Evolutionary conservation across 495 filamentous ascomycete genomes (phyloP), one percentile per base, ranked within the genome.

Genomic region (Hypoxylon crocopeplum): DNA sequence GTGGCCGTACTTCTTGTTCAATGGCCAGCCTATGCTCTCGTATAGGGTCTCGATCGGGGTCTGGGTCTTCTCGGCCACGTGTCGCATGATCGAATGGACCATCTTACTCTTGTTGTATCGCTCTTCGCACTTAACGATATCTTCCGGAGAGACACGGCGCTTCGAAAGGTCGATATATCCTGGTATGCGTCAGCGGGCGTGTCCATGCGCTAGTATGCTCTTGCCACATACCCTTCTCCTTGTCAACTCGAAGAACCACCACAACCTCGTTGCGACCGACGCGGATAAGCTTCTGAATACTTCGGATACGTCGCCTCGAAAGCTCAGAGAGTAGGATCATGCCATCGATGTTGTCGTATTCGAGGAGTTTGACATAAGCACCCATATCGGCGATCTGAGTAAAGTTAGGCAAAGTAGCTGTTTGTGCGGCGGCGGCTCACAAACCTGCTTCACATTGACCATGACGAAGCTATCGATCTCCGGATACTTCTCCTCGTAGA

Each of bases 91-190:
- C 3, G 89, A 93, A 77, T 98, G 93, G 45, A 98, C 94, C 79
- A 96, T 93, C 80, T 98, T 98, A 81, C 89, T 90, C 85, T 98
- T 98, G 84, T 98, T 98, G 81, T 97, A 98, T 30, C 94, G 85
- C 78, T 98, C 94, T 71, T 98, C 94, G 74, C 95, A 98, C 78
- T 96, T 97, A 48, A 96, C 79, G 37, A 98, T 93, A 80, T 98
- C 94, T 72, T 98, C 94, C 27, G 95, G 90, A 3, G 92, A 97
- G 24, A 69, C 94, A 76, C 94, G 87, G 59, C 94, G 93, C 82
- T 98, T 98, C 21, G 91, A 96, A 60, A 98, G 82, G 88, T 98
- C 94, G 75, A 98, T 98, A 70, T 98, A 98, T 85, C 92, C 90
- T 72, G 42, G 40, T 24, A 29, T 20, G 51, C 42, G 46, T 59